Conservation (phyloP, 108 stramenopile genomes). For the Skeletonema grethae region DNA sequence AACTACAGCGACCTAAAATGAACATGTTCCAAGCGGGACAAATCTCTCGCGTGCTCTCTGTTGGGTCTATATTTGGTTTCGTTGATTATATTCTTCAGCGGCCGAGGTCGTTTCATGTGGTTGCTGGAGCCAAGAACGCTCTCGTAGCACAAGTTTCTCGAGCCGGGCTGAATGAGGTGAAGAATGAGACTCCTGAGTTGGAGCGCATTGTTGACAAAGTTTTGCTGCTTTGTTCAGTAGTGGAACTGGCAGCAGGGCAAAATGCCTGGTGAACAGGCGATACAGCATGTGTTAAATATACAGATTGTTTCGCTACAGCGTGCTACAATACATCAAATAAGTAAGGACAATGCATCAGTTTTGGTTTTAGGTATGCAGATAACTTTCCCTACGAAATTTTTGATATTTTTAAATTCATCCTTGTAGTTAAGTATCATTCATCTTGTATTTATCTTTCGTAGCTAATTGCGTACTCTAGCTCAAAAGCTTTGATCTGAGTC, state of each 20-base stretch:
- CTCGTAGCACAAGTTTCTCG: constrained; percentile 63
- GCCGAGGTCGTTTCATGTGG: constrained; percentile 62
- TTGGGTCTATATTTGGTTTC: constrained; percentile 80
- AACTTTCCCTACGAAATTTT: too few species aligned
- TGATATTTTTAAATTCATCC: too few species aligned
- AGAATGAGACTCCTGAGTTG: constrained; percentile 62
- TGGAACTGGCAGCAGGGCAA: constrained; percentile 61
- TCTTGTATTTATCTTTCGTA: too few species aligned
- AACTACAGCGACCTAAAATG: constrained; percentile 4
- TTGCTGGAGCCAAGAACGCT: constrained; percentile 67
- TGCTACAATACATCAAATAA: too few species aligned
- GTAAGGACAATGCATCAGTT: too few species aligned
- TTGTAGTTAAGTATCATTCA: too few species aligned
- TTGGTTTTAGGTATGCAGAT: too few species aligned
- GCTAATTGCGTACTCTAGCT: too few species aligned
- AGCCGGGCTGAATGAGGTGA: constrained; percentile 54
- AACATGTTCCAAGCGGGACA: constrained; percentile 34
- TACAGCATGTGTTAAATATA: too few species aligned
- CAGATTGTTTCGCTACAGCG: too few species aligned
- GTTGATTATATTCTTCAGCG: constrained; percentile 78
- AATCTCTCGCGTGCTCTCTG: constrained; percentile 47
- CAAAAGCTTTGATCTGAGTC: too few species aligned
- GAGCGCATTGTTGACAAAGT: constrained; percentile 66
- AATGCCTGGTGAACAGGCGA: background rate
- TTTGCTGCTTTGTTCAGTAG: constrained; percentile 63